Conservation (phyloP, 305 asterid species). For the Fraxinus albicans region DNA sequence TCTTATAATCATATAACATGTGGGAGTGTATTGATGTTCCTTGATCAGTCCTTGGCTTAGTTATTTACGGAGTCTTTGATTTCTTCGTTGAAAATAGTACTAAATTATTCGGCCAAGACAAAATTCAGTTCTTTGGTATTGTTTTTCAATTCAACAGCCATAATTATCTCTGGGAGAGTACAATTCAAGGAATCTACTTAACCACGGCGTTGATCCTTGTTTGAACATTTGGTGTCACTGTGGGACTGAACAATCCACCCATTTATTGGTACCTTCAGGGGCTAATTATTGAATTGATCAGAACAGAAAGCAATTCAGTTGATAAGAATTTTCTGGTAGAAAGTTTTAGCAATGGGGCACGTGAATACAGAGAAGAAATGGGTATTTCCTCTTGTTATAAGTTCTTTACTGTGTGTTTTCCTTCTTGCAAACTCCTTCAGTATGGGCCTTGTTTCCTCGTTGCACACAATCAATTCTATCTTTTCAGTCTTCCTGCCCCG, state of each 20-base stretch:
- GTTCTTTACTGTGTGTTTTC: conserved; percentile 57
- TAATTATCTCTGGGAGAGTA: background rate
- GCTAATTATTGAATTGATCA: conserved; percentile 30
- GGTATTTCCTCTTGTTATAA: conserved; percentile 74
- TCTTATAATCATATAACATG: background rate
- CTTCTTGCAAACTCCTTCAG: conserved; percentile 74
- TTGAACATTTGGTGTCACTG: conserved; percentile 16
- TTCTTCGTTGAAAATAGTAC: background rate
- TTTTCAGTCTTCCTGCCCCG: conserved; percentile 53
- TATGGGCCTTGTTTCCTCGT: conserved; percentile 69
- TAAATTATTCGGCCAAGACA: background rate
- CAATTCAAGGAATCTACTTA: background rate
- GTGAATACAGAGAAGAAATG: conserved; percentile 73
- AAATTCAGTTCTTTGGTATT: background rate
- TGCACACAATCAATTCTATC: conserved; percentile 61
- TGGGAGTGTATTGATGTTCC: background rate
- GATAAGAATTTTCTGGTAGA: conserved; percentile 31
- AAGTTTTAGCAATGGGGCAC: conserved; percentile 60
- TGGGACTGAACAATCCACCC: conserved; percentile 24
- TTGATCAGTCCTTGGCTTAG: background rate
- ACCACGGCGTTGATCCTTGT: conserved; percentile 6
- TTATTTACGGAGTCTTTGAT: background rate
- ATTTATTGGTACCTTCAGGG: conserved; percentile 17
- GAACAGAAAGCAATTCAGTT: conserved; percentile 14
- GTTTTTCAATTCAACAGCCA: background rate